These are phyloP conservation scores for Globisporangium echinulatum DNA, from an alignment of 352 stramenopile genomes.

Conservation along the genomic window DNA sequence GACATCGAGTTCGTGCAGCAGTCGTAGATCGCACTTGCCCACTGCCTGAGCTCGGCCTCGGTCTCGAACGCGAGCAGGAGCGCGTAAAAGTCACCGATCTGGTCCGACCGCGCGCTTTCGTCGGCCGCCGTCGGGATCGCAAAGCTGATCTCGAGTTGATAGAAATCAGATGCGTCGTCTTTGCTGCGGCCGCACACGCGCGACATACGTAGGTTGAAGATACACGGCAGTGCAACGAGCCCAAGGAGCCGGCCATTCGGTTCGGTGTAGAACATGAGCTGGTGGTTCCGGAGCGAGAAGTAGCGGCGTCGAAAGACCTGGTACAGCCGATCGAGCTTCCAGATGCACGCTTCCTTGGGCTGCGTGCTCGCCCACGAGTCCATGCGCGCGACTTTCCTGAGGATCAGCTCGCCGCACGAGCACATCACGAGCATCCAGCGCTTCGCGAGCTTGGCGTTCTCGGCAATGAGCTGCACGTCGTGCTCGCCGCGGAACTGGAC, in stretches of 20 bases:
- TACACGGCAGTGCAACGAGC: conserved; percentile 74
- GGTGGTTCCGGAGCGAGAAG: conserved; percentile 79
- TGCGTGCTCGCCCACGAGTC: conserved; percentile 72
- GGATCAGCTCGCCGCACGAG: conserved; percentile 68
- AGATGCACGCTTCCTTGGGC: conserved; percentile 83
- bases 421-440: conserved; percentile 88
- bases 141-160: conserved; percentile 81
- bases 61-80: conserved; percentile 76
- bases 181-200: conserved; percentile 66
- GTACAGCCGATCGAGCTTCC: conserved; percentile 83
- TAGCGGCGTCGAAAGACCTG: conserved; percentile 79
- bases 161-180: conserved; percentile 63
- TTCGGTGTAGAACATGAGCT: conserved; percentile 75
- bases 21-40: conserved; percentile 74
- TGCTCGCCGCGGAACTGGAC: conserved; percentile 68
- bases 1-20: conserved; percentile 87
- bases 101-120: conserved; percentile 48
- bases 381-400: conserved; percentile 58
- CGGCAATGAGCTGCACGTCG: conserved; percentile 63
- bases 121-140: conserved; percentile 55
- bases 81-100: conserved; percentile 75
- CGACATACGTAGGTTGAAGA: conserved; percentile 77
- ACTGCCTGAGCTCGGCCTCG: conserved; percentile 61
- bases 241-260: conserved; percentile 57
- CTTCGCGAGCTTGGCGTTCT: conserved; percentile 64